phyloP scores from a whole-genome alignment of 129 eudicot species.

The Flaveria sonorensis region DNA sequence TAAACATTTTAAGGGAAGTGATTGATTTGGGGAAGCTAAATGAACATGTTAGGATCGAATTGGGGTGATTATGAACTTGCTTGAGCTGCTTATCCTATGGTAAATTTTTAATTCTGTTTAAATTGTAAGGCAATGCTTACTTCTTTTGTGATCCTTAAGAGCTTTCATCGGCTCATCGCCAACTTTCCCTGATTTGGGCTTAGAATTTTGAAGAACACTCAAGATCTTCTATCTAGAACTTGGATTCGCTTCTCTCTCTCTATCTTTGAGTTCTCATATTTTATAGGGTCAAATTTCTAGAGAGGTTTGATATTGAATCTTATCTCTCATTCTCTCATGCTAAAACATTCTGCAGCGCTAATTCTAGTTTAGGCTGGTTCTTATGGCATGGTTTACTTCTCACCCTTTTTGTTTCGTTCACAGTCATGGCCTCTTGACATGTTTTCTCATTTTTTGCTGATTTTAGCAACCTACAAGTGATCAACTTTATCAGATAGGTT shows the following conservation, averaged over 20 bases:
- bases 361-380: not conserved
- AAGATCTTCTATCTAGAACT: not conserved
- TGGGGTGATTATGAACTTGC: not conserved
- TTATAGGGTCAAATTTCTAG: not conserved
- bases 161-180: not conserved
- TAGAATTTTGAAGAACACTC: not conserved
- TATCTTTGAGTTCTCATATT: not conserved
- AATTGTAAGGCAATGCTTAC: too few relatives aligned
- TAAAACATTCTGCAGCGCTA: not conserved
- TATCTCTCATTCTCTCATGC: not conserved
- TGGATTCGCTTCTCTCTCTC: not conserved
- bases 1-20: constrained; percentile 19
- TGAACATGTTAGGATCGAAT: not conserved
- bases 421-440: not conserved
- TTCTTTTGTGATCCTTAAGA: not conserved
- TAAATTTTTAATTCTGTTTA: not conserved
- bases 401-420: not conserved
- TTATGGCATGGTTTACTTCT: not conserved
- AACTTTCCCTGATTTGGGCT: not conserved
- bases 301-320: not conserved
- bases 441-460: not conserved
- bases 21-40: not conserved
- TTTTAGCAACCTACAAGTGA: not conserved
- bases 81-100: not conserved
- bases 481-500: not conserved